A percentile compares a stretch with the other conserved stretches of the same genome.
Evolutionary conservation across 176 grass and related monocot species (phyloP).

Genomic region (Triticum turgidum): DNA sequence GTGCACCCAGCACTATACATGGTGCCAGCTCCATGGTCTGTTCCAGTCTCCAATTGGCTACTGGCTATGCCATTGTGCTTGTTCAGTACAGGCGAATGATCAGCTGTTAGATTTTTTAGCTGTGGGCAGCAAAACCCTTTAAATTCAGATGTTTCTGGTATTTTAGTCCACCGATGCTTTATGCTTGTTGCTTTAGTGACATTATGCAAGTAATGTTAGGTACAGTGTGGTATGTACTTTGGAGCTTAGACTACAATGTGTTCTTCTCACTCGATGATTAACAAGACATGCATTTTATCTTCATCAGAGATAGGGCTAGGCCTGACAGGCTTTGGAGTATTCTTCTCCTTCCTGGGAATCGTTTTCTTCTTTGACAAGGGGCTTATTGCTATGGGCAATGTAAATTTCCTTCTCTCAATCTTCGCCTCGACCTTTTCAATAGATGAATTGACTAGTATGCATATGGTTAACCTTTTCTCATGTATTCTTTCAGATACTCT

Average conservation of each 20-base stretch:
- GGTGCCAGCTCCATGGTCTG: not conserved
- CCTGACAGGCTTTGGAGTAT: constrained; percentile 92
- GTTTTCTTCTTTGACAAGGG: constrained; percentile 97
- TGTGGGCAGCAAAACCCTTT: not conserved
- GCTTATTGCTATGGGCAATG: constrained; percentile 97
- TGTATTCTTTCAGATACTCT: constrained; percentile 74
- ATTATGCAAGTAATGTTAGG: constrained; percentile 7
- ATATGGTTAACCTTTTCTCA: constrained; percentile 30
- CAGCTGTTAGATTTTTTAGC: not conserved
- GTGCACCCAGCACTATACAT: not conserved
- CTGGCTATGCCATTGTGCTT: not conserved
- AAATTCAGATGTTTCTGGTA: not conserved
- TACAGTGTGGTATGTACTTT: not conserved
- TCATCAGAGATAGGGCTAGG: constrained; percentile 84
- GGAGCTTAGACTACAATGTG: constrained; percentile 14
- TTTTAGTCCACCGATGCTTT: not conserved
- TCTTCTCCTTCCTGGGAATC: constrained; percentile 94
- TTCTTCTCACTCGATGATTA: constrained; percentile 18
- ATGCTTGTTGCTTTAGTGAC: not conserved
- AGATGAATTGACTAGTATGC: constrained; percentile 13
- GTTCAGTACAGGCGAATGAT: not conserved
- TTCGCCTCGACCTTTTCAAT: not conserved
- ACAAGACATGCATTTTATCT: constrained; percentile 22
- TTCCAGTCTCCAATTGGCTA: not conserved
- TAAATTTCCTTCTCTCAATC: constrained; percentile 28